Evolutionary conservation across 2,329 filamentous ascomycete genomes (phyloP).

Genomic region (Penicillium brasilianum): DNA sequence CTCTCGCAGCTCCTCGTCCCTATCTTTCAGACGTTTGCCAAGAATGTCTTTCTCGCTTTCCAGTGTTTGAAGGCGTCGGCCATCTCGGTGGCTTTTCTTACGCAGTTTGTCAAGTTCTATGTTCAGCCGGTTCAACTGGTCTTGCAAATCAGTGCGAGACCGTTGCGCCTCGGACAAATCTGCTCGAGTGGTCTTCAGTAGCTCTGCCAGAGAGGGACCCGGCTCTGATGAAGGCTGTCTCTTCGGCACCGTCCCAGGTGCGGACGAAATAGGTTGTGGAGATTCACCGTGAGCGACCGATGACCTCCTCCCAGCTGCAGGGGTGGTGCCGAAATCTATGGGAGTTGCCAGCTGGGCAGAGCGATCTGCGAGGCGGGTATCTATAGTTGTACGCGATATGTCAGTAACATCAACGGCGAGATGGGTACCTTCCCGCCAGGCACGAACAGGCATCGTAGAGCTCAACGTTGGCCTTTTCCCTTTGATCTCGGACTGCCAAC

Average conservation of each 20-base stretch:
- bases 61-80: constrained; percentile 65
- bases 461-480: constrained; percentile 67
- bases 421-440: not conserved
- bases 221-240: constrained; percentile 30
- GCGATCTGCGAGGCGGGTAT: constrained; percentile 69
- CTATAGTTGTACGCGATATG: constrained; percentile 46
- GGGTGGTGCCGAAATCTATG: constrained; percentile 18
- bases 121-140: constrained; percentile 65
- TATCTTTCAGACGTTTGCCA: constrained; percentile 72
- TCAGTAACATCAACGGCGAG: constrained; percentile 29
- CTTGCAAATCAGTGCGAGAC: constrained; percentile 70
- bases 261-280: constrained; percentile 33
- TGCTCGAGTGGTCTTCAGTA: constrained; percentile 53
- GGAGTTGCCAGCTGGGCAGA: constrained; percentile 59
- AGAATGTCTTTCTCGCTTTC: constrained; percentile 67
- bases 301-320: constrained; percentile 31
- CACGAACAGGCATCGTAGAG: constrained; percentile 77
- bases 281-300: constrained; percentile 21
- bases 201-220: constrained; percentile 39
- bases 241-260: constrained; percentile 37
- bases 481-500: constrained; percentile 72
- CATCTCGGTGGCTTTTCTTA: constrained; percentile 63
- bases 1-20: constrained; percentile 81
- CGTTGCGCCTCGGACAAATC: constrained; percentile 80
- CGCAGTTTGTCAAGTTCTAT: constrained; percentile 69